Evolutionary conservation across 352 stramenopile species (phyloP), one percentile per base, ranked within the genome.

Genomic region (Aphanomyces cochlioides): DNA sequence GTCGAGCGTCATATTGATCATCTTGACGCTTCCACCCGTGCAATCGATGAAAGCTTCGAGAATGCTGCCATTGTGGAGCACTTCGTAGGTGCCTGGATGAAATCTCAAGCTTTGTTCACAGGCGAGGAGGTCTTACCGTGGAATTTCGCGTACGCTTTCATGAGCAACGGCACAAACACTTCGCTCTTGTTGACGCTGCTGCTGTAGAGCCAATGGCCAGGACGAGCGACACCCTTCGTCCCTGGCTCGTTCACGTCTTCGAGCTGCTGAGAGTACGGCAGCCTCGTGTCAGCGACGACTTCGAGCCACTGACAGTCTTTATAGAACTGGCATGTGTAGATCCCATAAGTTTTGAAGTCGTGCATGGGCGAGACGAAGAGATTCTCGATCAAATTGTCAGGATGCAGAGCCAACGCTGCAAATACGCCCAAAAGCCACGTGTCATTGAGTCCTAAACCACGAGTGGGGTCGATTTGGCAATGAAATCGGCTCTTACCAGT

Each of bases 251-350:
- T 78, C 37, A 84, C 79, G 0, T 75, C 71, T 1, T 79, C 58
- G 3, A 89, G 72, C 59, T 80, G 74, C 37, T 84, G 72, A 4
- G 70, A 81, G 79, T 88, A 90, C 28, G 90, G 90, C 36, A 96
- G 69, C 3, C 85, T 77, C 56, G 91, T 96, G 71, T 97, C 91
- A 3, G 89, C 93, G 39, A 91, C 93, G 56, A 97, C 83, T 3
- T 89, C 82, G 13, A 95, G 76, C 91, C 90, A 97, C 36, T 83
- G 76, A 38, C 85, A 89, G 72, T 97, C 87, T 58, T 96, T 96
- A 79, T 96, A 97, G 74, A 97, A 97, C 17, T 91, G 88, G 75
- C 90, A 97, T 1, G 87, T 97, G 75, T 87, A 97, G 19, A 97
- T 79, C 8, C 91, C 91, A 71, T 86, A 96, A 45, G 84, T 74